A percentile compares a stretch with the other conserved stretches of the same genome.
Conservation (phyloP, 148 eudicot genomes). For the Pharnaceum exiguum region DNA sequence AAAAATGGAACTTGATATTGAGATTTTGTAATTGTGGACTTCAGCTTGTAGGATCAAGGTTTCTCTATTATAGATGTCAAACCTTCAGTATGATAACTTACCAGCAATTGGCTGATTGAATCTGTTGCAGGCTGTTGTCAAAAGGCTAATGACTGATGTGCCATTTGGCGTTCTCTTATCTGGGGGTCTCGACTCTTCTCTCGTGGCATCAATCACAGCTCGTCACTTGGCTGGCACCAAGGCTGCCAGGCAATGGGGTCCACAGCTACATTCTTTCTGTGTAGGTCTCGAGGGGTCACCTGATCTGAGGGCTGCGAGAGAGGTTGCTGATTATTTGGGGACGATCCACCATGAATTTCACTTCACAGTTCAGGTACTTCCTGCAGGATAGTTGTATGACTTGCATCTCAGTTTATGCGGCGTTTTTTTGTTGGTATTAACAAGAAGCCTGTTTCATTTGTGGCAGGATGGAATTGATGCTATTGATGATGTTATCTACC, state of each 20-base stretch:
- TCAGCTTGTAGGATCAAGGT: neutral
- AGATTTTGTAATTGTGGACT: too few relatives aligned
- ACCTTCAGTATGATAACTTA: neutral
- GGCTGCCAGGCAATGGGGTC: slow-evolving; percentile 82
- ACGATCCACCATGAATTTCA: slow-evolving; percentile 88
- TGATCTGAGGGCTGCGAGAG: slow-evolving; percentile 77
- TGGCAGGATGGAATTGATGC: slow-evolving; percentile 93
- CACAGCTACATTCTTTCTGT: slow-evolving; percentile 87
- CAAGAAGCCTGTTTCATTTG: neutral
- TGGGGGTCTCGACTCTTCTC: slow-evolving; percentile 88
- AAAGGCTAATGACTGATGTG: slow-evolving; percentile 93
- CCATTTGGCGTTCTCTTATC: slow-evolving; percentile 93
- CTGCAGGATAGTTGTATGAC: neutral
- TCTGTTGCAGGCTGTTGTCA: slow-evolving; percentile 61
- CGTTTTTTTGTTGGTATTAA: neutral
- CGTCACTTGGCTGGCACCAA: slow-evolving; percentile 73
- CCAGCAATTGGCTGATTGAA: neutral
- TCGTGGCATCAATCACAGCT: slow-evolving; percentile 76
- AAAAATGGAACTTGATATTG: neutral
- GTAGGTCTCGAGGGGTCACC: slow-evolving; percentile 98
- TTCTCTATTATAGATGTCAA: too few relatives aligned
- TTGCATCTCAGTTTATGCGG: neutral
- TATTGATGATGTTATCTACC: slow-evolving; percentile 91
- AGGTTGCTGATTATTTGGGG: slow-evolving; percentile 88
- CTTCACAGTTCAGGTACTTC: slow-evolving; percentile 80